Evolutionary conservation across 192 early-diverging fungal genomes (phyloP), one percentile per base, ranked within the genome.

Genomic region (Entomortierella beljakovae): DNA sequence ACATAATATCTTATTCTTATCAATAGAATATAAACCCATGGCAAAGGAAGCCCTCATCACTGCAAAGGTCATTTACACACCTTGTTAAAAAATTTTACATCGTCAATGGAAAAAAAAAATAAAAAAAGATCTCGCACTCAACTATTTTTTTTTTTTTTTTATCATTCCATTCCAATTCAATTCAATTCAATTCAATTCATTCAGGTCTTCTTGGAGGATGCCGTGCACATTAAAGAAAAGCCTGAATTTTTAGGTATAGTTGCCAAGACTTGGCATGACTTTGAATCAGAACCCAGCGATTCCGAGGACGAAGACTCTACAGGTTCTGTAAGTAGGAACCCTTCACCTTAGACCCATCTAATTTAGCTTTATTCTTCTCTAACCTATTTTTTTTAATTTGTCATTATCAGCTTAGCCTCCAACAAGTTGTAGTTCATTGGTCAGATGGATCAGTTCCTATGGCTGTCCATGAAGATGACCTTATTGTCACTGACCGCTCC

Each of bases 201-300:
- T 13, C 23, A 80, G 81, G 76, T 83, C 37, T 83, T 79, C 33
- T 53, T 83, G 10, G 81, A 80, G 61, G 81, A 83, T 56, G 68
- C 70, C 6, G 81, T 83, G 16, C 35, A 66, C n/a, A n/a, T 50
- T 25, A 72, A 72, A 11, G 81, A 64, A 59, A 23, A 53, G n/a
- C 65, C 72, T 15, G 62, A 72, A 18, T 63, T n/a, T 31, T 61
- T 80, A 0, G 81, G 81, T 32, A 49, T 83, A 6, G 76, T 83
- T 40, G 61, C 69, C 15, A 77, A 64, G 61, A 83, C 81, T 28
- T 83, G 81, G 81, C 75, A 80, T 40, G 81, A 83, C 64, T 83
- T 83, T 61, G 72, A 82, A 13, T 67, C 71, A 33, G 80, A 68
- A 32, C 71, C 69, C 9, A 59, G 59, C 57, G 70, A 80, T 31